Conservation (phyloP, 108 stramenopile genomes). For the Fragilaria crotonensis region DNA sequence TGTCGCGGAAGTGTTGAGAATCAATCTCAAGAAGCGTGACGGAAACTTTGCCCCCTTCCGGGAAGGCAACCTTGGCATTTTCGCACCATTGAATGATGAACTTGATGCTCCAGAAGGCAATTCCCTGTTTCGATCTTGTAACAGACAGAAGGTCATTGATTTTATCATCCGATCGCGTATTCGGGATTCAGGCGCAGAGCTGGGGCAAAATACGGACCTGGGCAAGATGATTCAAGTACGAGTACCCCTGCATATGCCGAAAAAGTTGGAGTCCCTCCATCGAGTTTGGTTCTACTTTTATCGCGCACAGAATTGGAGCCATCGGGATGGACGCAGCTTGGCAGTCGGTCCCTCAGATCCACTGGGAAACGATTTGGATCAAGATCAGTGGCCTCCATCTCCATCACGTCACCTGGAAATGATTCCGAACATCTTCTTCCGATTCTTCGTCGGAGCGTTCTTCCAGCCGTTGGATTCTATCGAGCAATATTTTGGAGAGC, state of each 20-base stretch:
- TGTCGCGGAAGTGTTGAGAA: constrained; percentile 83
- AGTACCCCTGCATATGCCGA: constrained; percentile 82
- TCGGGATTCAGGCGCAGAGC: constrained; percentile 84
- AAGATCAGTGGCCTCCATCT: not conserved
- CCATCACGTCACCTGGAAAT: constrained; percentile 6
- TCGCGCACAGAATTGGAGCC: constrained; percentile 51
- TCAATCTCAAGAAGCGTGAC: constrained; percentile 74
- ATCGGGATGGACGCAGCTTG: constrained; percentile 27
- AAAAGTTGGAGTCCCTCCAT: constrained; percentile 66
- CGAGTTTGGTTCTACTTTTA: constrained; percentile 73
- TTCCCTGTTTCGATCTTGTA: constrained; percentile 68
- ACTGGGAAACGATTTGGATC: not conserved
- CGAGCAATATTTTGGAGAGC: constrained; percentile 96
- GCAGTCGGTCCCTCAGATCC: constrained; percentile 10
- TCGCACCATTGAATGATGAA: constrained; percentile 42
- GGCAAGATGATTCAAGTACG: constrained; percentile 75
- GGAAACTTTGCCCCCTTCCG: constrained; percentile 74
- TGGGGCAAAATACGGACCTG: constrained; percentile 65
- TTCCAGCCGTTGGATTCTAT: constrained; percentile 89
- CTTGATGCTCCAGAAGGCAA: constrained; percentile 49
- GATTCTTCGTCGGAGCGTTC: constrained; percentile 70
- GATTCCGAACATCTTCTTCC: constrained; percentile 49
- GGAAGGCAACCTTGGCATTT: constrained; percentile 59
- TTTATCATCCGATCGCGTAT: constrained; percentile 84
- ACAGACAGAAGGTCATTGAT: constrained; percentile 85